Evolutionary conservation across 2,329 filamentous ascomycete genomes (phyloP), one percentile per base, ranked within the genome.

Genomic region (Dactylonectria estremocensis): DNA sequence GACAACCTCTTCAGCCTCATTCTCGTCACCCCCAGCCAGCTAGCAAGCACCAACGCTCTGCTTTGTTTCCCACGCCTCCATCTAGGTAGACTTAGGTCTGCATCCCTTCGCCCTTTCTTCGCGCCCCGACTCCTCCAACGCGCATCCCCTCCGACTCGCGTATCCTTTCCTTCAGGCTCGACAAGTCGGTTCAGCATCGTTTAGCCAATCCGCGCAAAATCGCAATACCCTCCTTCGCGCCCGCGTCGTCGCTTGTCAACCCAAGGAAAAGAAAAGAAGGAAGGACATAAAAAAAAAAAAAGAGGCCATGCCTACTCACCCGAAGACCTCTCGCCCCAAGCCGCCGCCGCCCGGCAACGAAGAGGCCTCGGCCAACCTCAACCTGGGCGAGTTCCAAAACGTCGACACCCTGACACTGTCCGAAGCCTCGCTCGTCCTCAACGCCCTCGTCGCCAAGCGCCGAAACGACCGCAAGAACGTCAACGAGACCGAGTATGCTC

Each of bases 331-430:
- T 62, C 91, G 92, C 67, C 86, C 88, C 69, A 94, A 92, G 82
- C 92, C 91, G 70, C 84, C 87, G 50, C 88, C 89, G 54, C 88
- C 90, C 64, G 92, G 93, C 79, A 95, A 97, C 80, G 95, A 98
- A 82, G 95, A 98, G 84, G 95, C 95, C 24, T 91, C 92, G 56
- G 86, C 89, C 8, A 90, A 90, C 62, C 90, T 98, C 71, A 93
- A 92, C 80, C 92, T 99, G 11, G 96, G 96, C 83, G 95, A 98
- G 80, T 98, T 98, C 83, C 91, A 97, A 76, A 88, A 95, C 77
- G 95, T 97, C 72, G 94, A 96, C 79, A 95, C 95, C 6, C 87
- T 99, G 69, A 97, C 95, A 52, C 89, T 98, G 60, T 97, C 94
- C 37, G 96, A 98, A 83, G 95, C 96, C 2, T 90, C 94, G 74